Conservation (phyloP, 2,329 filamentous ascomycete species). For the Sporothrix curviconia region DNA sequence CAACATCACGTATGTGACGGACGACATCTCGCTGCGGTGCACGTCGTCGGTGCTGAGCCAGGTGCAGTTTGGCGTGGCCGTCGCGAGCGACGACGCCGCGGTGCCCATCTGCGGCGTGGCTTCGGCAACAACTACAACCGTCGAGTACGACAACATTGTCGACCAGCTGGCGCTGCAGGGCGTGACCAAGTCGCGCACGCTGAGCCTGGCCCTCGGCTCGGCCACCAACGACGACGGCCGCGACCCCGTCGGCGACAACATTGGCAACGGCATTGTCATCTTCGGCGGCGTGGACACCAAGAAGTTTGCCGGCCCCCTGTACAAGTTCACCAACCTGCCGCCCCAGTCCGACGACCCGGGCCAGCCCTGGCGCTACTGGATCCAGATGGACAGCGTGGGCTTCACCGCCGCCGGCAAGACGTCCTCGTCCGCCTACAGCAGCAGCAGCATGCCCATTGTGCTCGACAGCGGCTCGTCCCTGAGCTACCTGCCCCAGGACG, state of each 20-base stretch:
- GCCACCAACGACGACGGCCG: constrained; percentile 15
- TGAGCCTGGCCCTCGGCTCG: constrained; percentile 30
- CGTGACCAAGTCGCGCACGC: constrained; percentile 35
- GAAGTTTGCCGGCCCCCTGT: constrained; percentile 35
- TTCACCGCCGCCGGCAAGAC: constrained; percentile 27
- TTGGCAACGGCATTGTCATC: constrained; percentile 27
- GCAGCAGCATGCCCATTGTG: constrained; percentile 40
- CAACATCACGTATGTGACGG: constrained; percentile 43
- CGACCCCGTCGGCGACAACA: constrained; percentile 13
- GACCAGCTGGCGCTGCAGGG: constrained; percentile 41
- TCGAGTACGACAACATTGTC: constrained; percentile 39
- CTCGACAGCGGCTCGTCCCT: constrained; percentile 63
- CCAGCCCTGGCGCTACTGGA: constrained; percentile 32
- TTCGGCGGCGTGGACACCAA: constrained; percentile 43
- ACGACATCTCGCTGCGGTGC: constrained; percentile 30
- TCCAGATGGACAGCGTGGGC: constrained; percentile 33
- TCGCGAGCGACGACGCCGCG: constrained; percentile 35
- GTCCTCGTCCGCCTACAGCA: constrained; percentile 16
- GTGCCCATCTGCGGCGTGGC: constrained; percentile 61
- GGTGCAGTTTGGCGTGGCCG: constrained; percentile 59
- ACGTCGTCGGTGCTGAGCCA: constrained; percentile 44
- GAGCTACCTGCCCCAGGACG: constrained; percentile 55
- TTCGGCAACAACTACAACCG: constrained; percentile 40
- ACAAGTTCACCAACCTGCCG: constrained; percentile 24
- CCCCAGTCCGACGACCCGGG: constrained; percentile 23